Evolutionary conservation across 148 eudicot species (phyloP).

Genomic region (Amaranthus hypochondriacus): DNA sequence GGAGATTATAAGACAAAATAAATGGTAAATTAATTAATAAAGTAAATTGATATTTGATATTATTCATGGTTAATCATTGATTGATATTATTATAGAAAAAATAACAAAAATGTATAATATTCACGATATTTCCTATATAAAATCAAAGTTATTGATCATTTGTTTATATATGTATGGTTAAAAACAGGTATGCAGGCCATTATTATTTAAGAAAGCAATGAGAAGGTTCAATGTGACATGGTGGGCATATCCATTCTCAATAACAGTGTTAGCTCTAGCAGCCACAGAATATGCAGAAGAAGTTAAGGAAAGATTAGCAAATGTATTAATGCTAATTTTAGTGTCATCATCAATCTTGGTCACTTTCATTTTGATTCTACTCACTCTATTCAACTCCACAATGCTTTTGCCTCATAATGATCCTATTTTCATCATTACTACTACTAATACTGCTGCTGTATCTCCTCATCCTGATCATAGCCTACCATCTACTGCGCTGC

Average conservation of each 20-base stretch:
- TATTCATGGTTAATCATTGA: too few species aligned
- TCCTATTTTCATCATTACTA: background rate
- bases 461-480: slow-evolving; percentile 1
- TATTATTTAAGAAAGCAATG: slow-evolving; percentile 28
- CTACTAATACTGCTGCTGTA: background rate
- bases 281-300: slow-evolving; percentile 44
- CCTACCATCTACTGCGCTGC: background rate
- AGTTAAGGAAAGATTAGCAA: slow-evolving; percentile 32
- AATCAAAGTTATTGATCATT: too few species aligned
- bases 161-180: background rate
- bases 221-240: slow-evolving; percentile 34
- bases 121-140: too few species aligned
- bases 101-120: too few species aligned
- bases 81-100: too few species aligned
- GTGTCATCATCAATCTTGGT: slow-evolving; percentile 31
- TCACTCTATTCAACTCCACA: slow-evolving; percentile 33
- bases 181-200: slow-evolving; percentile 27
- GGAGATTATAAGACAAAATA: too few species aligned
- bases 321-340: slow-evolving; percentile 27
- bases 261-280: slow-evolving; percentile 38
- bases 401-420: slow-evolving; percentile 25
- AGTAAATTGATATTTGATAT: too few species aligned
- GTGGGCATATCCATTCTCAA: slow-evolving; percentile 32
- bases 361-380: slow-evolving; percentile 27
- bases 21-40: too few species aligned